phyloP scores from a whole-genome alignment of 768 basidiomycete species.

The Naganishia onofrii region DNA sequence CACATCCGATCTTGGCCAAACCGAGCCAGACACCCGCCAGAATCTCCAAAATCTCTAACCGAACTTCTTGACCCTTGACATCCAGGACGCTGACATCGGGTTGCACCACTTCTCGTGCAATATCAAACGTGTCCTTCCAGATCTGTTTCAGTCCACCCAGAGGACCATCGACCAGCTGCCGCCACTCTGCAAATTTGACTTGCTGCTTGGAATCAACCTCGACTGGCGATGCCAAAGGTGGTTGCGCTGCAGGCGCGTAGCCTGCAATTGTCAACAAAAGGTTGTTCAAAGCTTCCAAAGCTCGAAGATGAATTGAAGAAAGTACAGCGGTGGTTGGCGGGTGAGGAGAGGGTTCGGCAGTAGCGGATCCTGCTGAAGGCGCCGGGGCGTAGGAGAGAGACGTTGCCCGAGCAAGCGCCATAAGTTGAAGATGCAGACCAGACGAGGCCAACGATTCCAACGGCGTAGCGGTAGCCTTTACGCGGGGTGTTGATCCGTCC shows the following conservation, averaged over 20 bases:
- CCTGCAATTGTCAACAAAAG: slow-evolving; percentile 72
- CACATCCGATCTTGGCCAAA: slow-evolving; percentile 67
- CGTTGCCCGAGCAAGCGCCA: slow-evolving; percentile 71
- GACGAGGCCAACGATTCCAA: slow-evolving; percentile 13
- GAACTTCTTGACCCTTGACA: slow-evolving; percentile 60
- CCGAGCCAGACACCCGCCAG: slow-evolving; percentile 73
- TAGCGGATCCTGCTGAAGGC: slow-evolving; percentile 38
- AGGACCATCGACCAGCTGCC: slow-evolving; percentile 59
- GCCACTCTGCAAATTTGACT: slow-evolving; percentile 18
- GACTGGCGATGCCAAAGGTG: slow-evolving; percentile 57
- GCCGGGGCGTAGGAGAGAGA: slow-evolving; percentile 74
- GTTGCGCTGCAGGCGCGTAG: slow-evolving; percentile 46
- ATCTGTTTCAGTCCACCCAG: slow-evolving; percentile 60
- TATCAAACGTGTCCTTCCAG: slow-evolving; percentile 45
- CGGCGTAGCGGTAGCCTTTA: slow-evolving; percentile 53
- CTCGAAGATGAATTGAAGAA: slow-evolving; percentile 75
- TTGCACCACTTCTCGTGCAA: slow-evolving; percentile 41
- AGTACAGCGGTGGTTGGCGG: slow-evolving; percentile 85
- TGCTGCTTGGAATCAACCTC: slow-evolving; percentile 55
- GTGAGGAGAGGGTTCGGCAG: slow-evolving; percentile 65
- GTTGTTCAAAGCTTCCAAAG: slow-evolving; percentile 87
- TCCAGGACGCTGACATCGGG: slow-evolving; percentile 32
- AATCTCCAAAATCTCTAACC: slow-evolving; percentile 67
- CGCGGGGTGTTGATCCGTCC: slow-evolving; percentile 30
- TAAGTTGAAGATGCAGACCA: slow-evolving; percentile 57